Conservation (phyloP, 495 filamentous ascomycete genomes). For the Tuber microsphaerosporum region DNA sequence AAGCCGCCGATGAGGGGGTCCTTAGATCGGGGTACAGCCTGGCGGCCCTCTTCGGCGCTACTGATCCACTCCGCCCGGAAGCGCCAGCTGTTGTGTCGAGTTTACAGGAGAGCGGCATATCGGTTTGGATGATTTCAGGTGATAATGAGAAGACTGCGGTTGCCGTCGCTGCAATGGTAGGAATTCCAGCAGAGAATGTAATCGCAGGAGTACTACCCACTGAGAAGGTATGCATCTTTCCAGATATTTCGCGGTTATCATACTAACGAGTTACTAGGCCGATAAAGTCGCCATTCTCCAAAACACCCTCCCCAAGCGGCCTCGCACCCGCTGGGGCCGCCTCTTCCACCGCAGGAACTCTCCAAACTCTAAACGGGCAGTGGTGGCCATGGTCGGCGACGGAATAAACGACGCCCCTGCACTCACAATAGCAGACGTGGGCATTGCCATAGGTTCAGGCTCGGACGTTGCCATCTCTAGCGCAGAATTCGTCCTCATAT, state of each 20-base stretch:
- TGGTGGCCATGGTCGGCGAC: conserved; percentile 67
- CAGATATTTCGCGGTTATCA: background rate
- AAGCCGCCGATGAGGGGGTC: conserved; percentile 1
- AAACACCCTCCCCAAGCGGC: conserved; percentile 47
- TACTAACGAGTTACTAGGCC: conserved; percentile 43
- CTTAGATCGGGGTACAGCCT: conserved; percentile 40
- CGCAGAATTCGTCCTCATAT: conserved; percentile 78
- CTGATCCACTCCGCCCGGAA: conserved; percentile 75
- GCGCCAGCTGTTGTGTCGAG: conserved; percentile 58
- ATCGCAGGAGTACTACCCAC: conserved; percentile 82
- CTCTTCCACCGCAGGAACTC: conserved; percentile 37
- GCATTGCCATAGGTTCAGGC: conserved; percentile 75
- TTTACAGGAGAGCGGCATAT: conserved; percentile 59
- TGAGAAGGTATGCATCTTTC: conserved; percentile 51
- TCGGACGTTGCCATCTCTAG: conserved; percentile 77
- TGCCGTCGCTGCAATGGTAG: conserved; percentile 67
- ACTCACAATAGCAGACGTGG: conserved; percentile 69
- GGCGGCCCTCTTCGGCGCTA: conserved; percentile 51
- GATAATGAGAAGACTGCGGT: conserved; percentile 69
- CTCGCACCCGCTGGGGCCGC: conserved; percentile 32
- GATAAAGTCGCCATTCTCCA: conserved; percentile 76
- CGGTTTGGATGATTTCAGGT: conserved; percentile 88
- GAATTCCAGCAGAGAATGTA: conserved; percentile 66
- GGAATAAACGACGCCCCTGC: conserved; percentile 87
- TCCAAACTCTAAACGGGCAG: conserved; percentile 34